Percentiles rank a stretch among this genome's conserved stretches.
phyloP scores from a whole-genome alignment of 2,329 filamentous ascomycete species.

The Emericellopsis atlantica region DNA sequence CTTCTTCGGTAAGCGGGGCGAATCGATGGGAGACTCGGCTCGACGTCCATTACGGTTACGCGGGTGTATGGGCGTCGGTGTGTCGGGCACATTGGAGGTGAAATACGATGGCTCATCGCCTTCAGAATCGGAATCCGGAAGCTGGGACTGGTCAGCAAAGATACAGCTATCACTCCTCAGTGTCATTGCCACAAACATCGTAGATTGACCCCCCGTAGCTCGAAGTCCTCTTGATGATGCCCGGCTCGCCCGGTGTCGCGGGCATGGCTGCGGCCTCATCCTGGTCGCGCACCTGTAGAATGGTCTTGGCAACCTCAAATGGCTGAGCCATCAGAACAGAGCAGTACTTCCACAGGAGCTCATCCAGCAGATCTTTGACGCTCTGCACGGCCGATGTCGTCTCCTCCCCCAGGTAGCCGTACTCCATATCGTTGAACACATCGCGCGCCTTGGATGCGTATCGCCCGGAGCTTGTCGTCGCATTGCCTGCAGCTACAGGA shows the following conservation, averaged over 20 bases:
- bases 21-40: constrained; percentile 14
- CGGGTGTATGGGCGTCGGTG: constrained; percentile 32
- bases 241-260: constrained; percentile 10
- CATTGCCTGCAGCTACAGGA: constrained; percentile 25
- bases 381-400: constrained; percentile 66
- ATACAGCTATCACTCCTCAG: background rate
- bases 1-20: constrained; percentile 11
- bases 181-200: constrained; percentile 14
- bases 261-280: constrained; percentile 27
- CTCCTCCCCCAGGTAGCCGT: constrained; percentile 70
- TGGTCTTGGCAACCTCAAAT: constrained; percentile 92
- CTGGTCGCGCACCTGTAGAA: constrained; percentile 64
- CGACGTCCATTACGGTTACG: constrained; percentile 19
- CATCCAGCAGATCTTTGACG: constrained; percentile 65
- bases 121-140: constrained; percentile 52
- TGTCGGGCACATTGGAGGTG: constrained; percentile 47
- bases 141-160: constrained; percentile 7
- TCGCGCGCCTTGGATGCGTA: constrained; percentile 56
- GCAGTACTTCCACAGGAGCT: constrained; percentile 84
- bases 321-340: constrained; percentile 84
- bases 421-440: constrained; percentile 82
- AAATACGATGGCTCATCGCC: constrained; percentile 78
- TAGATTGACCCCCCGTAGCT: constrained; percentile 20
- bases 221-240: constrained; percentile 14
- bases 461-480: constrained; percentile 15